phyloP scores from a whole-genome alignment of 2,329 filamentous ascomycete species.

The Diaporthe helianthi region DNA sequence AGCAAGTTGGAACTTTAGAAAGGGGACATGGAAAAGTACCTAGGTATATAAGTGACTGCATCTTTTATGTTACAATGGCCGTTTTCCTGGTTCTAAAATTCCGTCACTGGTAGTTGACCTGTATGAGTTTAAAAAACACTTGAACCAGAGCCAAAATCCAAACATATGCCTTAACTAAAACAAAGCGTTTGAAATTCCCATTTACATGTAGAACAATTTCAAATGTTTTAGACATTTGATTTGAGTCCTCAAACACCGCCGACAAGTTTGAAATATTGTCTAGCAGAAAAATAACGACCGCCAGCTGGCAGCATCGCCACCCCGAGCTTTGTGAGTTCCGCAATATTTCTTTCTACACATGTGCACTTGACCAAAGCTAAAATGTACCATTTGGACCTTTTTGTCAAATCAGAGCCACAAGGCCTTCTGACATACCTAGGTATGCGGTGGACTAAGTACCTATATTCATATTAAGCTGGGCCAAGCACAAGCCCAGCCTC shows the following conservation, averaged over 20 bases:
- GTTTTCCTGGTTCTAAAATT: too few relatives aligned
- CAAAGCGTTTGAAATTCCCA: background rate
- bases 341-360: background rate
- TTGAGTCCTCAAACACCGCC: background rate
- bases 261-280: too few relatives aligned
- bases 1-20: background rate
- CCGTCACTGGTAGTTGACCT: too few relatives aligned
- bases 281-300: too few relatives aligned
- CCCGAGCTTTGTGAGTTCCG: background rate
- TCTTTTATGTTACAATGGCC: background rate
- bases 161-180: background rate
- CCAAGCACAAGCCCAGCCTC: background rate
- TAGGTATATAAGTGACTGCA: too few relatives aligned
- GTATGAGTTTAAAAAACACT: too few relatives aligned
- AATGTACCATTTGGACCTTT: rapidly evolving
- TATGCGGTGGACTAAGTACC: background rate
- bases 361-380: background rate
- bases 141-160: background rate
- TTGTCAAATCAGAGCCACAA: background rate
- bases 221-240: too few relatives aligned
- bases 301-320: too few relatives aligned
- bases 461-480: background rate
- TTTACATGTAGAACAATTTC: background rate
- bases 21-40: background rate
- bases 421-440: background rate